Conservation (phyloP, 495 filamentous ascomycete species). For the Aspergillus carlsbadensis region DNA sequence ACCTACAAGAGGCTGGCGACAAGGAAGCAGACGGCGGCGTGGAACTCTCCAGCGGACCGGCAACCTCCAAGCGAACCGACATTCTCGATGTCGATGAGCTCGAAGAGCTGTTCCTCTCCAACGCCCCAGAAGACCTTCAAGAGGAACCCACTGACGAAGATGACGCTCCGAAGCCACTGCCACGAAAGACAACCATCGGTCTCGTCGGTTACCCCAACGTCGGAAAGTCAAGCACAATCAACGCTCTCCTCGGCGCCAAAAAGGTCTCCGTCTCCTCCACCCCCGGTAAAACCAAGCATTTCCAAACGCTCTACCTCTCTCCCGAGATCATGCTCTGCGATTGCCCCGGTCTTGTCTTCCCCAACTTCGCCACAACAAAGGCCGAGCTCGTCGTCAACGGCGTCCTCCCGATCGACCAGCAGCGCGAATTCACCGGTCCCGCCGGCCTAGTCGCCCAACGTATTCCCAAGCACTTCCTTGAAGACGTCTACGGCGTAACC, state of each 20-base stretch:
- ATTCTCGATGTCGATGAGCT: slow-evolving; percentile 92
- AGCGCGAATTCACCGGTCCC: slow-evolving; percentile 91
- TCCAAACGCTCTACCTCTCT: slow-evolving; percentile 95
- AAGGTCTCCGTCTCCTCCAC: slow-evolving; percentile 98
- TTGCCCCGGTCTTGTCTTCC: slow-evolving; percentile 98
- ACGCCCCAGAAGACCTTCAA: slow-evolving; percentile 53
- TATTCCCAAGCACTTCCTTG: slow-evolving; percentile 87
- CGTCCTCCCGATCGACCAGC: slow-evolving; percentile 94
- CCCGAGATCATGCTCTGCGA: slow-evolving; percentile 90
- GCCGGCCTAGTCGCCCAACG: slow-evolving; percentile 81
- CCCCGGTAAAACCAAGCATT: slow-evolving; percentile 98
- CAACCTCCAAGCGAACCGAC: slow-evolving; percentile 55
- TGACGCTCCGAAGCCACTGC: no score
- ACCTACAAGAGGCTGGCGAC: slow-evolving; percentile 26
- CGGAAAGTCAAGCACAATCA: slow-evolving; percentile 98
- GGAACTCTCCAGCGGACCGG: slow-evolving; percentile 19
- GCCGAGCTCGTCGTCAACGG: slow-evolving; percentile 95
- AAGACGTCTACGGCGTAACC: slow-evolving; percentile 89
- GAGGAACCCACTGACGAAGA: slow-evolving; percentile 25
- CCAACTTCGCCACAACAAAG: slow-evolving; percentile 96
- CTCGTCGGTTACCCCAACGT: slow-evolving; percentile 99
- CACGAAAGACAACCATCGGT: slow-evolving; percentile 78
- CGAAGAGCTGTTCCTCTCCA: slow-evolving; percentile 80
- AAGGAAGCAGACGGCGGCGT: slow-evolving; percentile 26
- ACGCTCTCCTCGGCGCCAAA: slow-evolving; percentile 94